Evolutionary conservation across 2,329 filamentous ascomycete species (phyloP).

Genomic region (Neospermospora avenae): DNA sequence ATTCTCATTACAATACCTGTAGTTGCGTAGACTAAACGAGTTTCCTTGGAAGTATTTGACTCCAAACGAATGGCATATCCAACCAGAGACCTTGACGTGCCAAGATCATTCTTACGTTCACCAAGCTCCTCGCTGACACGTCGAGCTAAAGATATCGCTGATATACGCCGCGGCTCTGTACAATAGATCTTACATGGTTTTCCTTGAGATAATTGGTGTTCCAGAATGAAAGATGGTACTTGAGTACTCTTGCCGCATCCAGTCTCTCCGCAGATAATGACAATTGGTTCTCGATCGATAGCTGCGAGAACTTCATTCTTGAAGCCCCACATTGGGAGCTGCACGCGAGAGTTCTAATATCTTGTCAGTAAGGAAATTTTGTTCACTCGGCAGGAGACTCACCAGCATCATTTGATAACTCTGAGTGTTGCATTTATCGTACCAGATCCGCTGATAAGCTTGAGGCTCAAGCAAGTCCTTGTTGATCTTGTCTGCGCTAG

Average conservation of each 20-base stretch:
- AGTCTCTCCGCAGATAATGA: conserved; percentile 95
- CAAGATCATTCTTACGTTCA: conserved; percentile 76
- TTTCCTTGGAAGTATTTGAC: conserved; percentile 77
- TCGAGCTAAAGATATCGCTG: conserved; percentile 87
- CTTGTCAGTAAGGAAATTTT: conserved; percentile 31
- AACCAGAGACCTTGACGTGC: conserved; percentile 78
- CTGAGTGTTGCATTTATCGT: conserved; percentile 51
- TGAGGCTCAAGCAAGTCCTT: conserved; percentile 28
- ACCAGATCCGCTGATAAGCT: conserved; percentile 56
- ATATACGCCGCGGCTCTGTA: conserved; percentile 92
- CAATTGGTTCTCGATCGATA: conserved; percentile 76
- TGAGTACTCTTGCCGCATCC: conserved; percentile 97
- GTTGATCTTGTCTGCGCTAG: conserved; percentile 35
- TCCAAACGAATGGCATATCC: conserved; percentile 95
- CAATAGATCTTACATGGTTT: conserved; percentile 89
- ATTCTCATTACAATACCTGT: conserved; percentile 95
- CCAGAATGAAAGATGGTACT: conserved; percentile 89
- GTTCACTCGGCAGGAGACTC: conserved; percentile 28
- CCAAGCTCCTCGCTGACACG: conserved; percentile 94
- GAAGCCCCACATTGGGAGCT: conserved; percentile 87
- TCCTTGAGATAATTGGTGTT: conserved; percentile 79
- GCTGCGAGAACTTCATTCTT: conserved; percentile 72
- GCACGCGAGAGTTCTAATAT: conserved; percentile 58
- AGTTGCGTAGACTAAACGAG: conserved; percentile 84
- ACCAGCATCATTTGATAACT: conserved; percentile 78